These are phyloP conservation scores for Malus hybrid DNA, from an alignment of 331 rosid species.

Conservation along the genomic window DNA sequence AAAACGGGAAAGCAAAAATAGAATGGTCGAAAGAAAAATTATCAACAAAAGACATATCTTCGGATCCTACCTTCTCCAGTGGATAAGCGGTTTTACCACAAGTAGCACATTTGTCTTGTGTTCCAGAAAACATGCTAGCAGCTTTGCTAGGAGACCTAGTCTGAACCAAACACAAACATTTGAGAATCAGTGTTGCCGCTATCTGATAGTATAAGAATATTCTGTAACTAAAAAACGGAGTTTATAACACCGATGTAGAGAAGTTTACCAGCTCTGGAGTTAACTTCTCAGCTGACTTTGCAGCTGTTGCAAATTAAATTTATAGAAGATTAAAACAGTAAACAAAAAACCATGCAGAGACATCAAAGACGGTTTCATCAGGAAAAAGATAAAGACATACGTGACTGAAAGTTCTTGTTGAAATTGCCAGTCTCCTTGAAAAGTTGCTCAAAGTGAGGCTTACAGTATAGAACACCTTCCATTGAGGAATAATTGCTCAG, in stretches of 20 bases:
- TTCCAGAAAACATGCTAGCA: conserved; percentile 95
- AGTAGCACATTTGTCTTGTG: conserved; percentile 93
- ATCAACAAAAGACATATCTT: not conserved
- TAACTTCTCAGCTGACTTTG: conserved; percentile 67
- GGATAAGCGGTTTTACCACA: conserved; percentile 98
- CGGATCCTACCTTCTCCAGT: conserved; percentile 69
- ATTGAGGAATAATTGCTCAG: conserved; percentile 92
- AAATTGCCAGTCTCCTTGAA: conserved; percentile 85
- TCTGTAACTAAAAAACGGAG: not conserved
- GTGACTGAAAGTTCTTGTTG: conserved; percentile 81
- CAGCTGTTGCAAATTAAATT: conserved; percentile 68
- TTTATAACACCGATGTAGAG: not conserved
- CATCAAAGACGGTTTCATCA: conserved; percentile 10
- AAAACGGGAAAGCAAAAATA: not conserved
- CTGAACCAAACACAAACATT: conserved; percentile 44
- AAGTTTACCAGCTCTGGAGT: conserved; percentile 78
- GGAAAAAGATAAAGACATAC: conserved; percentile 41
- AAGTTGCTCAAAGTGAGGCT: conserved; percentile 97
- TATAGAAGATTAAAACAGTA: conserved; percentile 22
- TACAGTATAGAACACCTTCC: conserved; percentile 96
- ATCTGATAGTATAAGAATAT: not conserved
- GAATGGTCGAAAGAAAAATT: not conserved
- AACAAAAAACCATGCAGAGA: conserved; percentile 14
- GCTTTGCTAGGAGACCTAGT: conserved; percentile 94
- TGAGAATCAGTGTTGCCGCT: conserved; percentile 14